phyloP scores from a whole-genome alignment of 176 grass and related monocot genomes.

The Avena insularis region DNA sequence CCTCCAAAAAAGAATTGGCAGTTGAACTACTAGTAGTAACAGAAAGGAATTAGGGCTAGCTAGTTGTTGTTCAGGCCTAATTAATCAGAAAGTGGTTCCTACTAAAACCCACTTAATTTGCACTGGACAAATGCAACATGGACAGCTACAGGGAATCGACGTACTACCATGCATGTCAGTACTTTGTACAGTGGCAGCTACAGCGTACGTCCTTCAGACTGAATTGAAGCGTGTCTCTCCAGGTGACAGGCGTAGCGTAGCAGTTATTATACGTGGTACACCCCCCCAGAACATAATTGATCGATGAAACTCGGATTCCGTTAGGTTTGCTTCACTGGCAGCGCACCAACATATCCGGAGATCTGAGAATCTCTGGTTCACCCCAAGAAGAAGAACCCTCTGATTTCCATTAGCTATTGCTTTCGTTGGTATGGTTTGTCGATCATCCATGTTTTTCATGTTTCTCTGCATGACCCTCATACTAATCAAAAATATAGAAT shows the following conservation, averaged over 20 bases:
- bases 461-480: too few species aligned
- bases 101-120: background rate
- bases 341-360: too few species aligned
- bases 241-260: background rate
- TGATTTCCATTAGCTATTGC: too few species aligned
- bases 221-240: background rate
- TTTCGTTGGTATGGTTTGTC: too few species aligned
- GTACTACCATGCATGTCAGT: background rate
- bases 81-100: background rate
- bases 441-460: too few species aligned
- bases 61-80: background rate
- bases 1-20: background rate
- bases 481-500: too few species aligned
- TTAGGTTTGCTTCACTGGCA: too few species aligned
- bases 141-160: conserved; percentile 3
- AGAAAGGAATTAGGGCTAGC: background rate
- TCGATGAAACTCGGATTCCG: background rate
- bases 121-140: background rate
- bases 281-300: background rate
- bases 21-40: background rate
- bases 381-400: too few species aligned
- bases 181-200: background rate
- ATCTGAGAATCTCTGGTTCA: too few species aligned
- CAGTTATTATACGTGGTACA: background rate
- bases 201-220: background rate